Percentiles rank a stretch among this genome's conserved stretches.
These are phyloP conservation scores for Ballota nigra DNA, from an alignment of 257 asterid genomes.

Conservation along the genomic window DNA sequence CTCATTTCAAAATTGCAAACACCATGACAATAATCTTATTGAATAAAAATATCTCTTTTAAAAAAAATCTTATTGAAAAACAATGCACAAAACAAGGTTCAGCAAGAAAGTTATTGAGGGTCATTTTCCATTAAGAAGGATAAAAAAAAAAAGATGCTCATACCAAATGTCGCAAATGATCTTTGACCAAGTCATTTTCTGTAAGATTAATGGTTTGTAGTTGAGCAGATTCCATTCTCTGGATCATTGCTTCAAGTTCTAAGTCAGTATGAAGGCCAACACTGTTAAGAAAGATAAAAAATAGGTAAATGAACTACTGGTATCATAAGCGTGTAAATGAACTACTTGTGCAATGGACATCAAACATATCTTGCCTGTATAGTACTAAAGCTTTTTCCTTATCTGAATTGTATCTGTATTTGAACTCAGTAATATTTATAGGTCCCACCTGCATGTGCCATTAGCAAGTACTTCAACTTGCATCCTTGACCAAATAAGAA, in stretches of 20 bases:
- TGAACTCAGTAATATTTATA: constrained; percentile 79
- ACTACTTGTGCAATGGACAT: not conserved
- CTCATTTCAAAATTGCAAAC: not conserved
- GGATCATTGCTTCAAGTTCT: constrained; percentile 70
- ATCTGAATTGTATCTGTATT: constrained; percentile 68
- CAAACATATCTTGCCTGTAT: constrained; percentile 60
- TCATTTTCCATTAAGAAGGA: not conserved
- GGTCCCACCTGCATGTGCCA: constrained; percentile 74
- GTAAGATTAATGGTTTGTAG: constrained; percentile 69
- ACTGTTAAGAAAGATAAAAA: constrained; percentile 36
- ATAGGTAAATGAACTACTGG: not conserved
- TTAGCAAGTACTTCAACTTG: constrained; percentile 9
- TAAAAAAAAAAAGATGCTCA: constrained; percentile 9
- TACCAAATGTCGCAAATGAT: constrained; percentile 91
- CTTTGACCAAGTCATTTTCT: constrained; percentile 85
- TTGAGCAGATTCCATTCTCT: constrained; percentile 55
- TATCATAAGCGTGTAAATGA: not conserved
- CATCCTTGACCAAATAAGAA: not conserved
- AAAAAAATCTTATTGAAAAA: not conserved
- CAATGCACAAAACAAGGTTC: not conserved
- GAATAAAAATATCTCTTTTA: too few species aligned
- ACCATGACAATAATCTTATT: not conserved
- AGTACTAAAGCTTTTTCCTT: constrained; percentile 68
- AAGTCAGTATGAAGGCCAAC: constrained; percentile 75
- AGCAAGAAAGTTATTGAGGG: not conserved